Evolutionary conservation across 805 yeast genomes (phyloP), one percentile per base, ranked within the genome.

Genomic region (Spencermartinsiella europaea): DNA sequence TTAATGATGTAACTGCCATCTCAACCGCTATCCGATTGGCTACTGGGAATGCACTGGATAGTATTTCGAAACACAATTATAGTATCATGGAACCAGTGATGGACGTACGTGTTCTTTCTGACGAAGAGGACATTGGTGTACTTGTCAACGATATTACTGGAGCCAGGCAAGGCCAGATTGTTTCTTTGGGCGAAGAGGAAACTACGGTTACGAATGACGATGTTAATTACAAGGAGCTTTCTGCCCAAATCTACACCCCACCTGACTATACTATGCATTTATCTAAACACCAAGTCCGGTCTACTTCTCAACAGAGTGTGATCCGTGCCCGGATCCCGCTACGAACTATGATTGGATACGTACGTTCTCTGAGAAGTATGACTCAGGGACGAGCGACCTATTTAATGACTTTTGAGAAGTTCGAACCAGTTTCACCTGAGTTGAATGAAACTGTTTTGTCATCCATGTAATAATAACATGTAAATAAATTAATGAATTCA

Each of bases 321-420:
- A 77, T 93, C 28, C 69, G 69, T n/a, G 96, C 96, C 0, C 77
- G 75, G 42, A 90, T 89, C 0, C 97, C 99, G 2, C 69, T 93
- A 60, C 75, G 82, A 50, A 95, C 84, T 50, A 89, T 93, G 96
- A 77, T 89, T 40, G 96, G 97, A 0, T 93, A 93, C 62, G 72
- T 88, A 48, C 79, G 81, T 8, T 78, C 77, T 50, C 68, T 93
- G 39, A 69, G 98, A 56, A 82, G 93, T 33, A 68, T 89, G 55
- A 90, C 97, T 0, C 89, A 88, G 59, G 99, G 99, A 1, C 73
- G 95, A 37, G 95, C 90, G 2, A 76, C 80, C 1, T 89, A 85
- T 63, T 79, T 80, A 49, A 86, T 91, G 95, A 74, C 77, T 12
- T 85, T 82, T 53, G 64, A 71, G 34, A 85, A 88, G 2, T 88